Conservation (phyloP, 2,329 filamentous ascomycete species). For the Beauveria rudraprayagi region DNA sequence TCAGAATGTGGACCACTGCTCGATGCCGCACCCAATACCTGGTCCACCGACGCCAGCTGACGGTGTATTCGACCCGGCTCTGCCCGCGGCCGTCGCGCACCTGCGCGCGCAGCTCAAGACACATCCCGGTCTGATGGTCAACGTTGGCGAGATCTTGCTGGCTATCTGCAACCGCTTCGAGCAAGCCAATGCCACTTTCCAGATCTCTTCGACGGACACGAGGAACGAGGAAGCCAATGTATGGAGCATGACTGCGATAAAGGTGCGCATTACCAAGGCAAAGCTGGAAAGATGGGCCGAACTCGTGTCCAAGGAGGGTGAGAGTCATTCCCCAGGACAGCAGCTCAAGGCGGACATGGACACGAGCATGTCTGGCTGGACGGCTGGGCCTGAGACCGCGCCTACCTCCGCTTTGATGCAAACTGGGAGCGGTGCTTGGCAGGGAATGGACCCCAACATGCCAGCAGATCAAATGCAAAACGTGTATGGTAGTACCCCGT, state of each 20-base stretch:
- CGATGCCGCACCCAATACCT: background rate
- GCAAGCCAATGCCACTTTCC: constrained; percentile 30
- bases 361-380: constrained; percentile 13
- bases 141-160: constrained; percentile 35
- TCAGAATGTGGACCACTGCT: background rate
- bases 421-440: constrained; percentile 4
- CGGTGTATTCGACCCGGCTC: constrained; percentile 24
- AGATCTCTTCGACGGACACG: constrained; percentile 22
- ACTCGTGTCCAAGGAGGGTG: constrained; percentile 31
- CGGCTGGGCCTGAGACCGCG: background rate
- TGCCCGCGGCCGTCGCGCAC: constrained; percentile 32
- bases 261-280: constrained; percentile 36
- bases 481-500: constrained; percentile 20
- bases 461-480: constrained; percentile 20
- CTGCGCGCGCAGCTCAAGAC: constrained; percentile 34
- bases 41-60: background rate
- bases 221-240: constrained; percentile 35
- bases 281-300: constrained; percentile 42
- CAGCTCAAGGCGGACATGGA: constrained; percentile 15
- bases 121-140: constrained; percentile 37
- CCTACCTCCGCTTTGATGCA: background rate
- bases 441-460: constrained; percentile 14
- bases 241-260: constrained; percentile 41
- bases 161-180: constrained; percentile 35
- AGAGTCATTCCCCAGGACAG: constrained; percentile 16